Conservation (phyloP, 2,329 filamentous ascomycete genomes). For the Xylaria sp. region DNA sequence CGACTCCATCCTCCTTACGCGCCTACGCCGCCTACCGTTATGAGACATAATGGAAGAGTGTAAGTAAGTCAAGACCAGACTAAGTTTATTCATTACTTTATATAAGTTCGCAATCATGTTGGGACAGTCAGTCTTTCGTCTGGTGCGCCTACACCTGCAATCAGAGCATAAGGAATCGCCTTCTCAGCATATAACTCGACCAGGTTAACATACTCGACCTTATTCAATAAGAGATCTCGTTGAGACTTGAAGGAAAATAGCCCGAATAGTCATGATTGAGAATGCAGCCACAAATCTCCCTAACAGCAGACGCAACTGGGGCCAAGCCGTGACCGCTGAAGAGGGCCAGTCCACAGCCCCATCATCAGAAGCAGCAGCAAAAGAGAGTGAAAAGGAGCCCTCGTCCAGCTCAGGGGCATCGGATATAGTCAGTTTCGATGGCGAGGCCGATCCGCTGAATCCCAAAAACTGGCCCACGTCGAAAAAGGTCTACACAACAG, state of each 20-base stretch:
- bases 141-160: not conserved
- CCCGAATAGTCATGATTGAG: not conserved
- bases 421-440: not conserved
- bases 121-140: not conserved
- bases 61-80: not conserved
- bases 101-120: not conserved
- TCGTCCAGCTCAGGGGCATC: not conserved
- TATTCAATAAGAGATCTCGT: not conserved
- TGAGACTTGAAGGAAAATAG: not conserved
- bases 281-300: not conserved
- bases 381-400: not conserved
- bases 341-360: not conserved
- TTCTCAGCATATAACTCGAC: not conserved
- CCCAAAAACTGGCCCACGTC: constrained; percentile 1
- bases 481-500: not conserved
- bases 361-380: not conserved
- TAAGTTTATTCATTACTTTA: not conserved
- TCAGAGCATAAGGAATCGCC: not conserved
- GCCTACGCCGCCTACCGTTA: not conserved
- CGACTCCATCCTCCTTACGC: not conserved
- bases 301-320: not conserved
- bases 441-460: not conserved
- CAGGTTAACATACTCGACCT: not conserved
- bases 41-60: not conserved
- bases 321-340: not conserved